Conservation (phyloP, 2,329 filamentous ascomycete species). For the Madurella fahalii region DNA sequence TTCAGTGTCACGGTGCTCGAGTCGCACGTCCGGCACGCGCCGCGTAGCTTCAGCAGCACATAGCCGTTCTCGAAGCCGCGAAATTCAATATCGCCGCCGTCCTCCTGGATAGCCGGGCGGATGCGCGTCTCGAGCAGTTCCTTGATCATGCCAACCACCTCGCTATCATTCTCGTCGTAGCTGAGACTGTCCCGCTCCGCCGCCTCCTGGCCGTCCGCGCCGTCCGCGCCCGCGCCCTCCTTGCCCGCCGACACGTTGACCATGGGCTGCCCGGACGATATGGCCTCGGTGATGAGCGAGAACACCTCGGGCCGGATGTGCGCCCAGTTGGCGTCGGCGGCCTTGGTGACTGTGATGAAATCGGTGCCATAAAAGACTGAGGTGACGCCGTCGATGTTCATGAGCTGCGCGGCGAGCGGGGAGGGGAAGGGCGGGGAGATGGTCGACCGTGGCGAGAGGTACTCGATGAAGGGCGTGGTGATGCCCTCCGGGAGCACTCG, state of each 20-base stretch:
- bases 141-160: conserved; percentile 98
- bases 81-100: conserved; percentile 96
- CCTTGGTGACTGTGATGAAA: conserved; percentile 96
- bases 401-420: conserved; percentile 80
- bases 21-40: conserved; percentile 93
- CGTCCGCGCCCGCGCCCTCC: conserved; percentile 40
- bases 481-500: conserved; percentile 73
- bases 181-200: conserved; percentile 66
- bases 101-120: conserved; percentile 91
- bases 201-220: conserved; percentile 43
- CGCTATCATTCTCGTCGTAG: conserved; percentile 86
- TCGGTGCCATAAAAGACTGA: conserved; percentile 91
- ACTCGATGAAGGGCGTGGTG: conserved; percentile 79
- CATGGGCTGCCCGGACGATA: conserved; percentile 77
- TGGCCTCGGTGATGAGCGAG: conserved; percentile 86
- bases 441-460: conserved; percentile 82
- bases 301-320: conserved; percentile 96
- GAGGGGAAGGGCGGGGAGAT: conserved; percentile 86
- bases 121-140: conserved; percentile 94
- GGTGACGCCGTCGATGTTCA: conserved; percentile 92
- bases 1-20: conserved; percentile 95
- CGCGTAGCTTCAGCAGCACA: conserved; percentile 81
- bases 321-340: conserved; percentile 82
- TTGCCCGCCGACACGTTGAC: conserved; percentile 60
- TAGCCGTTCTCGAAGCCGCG: conserved; percentile 81